Percentiles rank a stretch among this genome's conserved stretches.
These are phyloP conservation scores for Zasmidium cellare DNA, from an alignment of 2,329 filamentous ascomycete species.

Conservation along the genomic window DNA sequence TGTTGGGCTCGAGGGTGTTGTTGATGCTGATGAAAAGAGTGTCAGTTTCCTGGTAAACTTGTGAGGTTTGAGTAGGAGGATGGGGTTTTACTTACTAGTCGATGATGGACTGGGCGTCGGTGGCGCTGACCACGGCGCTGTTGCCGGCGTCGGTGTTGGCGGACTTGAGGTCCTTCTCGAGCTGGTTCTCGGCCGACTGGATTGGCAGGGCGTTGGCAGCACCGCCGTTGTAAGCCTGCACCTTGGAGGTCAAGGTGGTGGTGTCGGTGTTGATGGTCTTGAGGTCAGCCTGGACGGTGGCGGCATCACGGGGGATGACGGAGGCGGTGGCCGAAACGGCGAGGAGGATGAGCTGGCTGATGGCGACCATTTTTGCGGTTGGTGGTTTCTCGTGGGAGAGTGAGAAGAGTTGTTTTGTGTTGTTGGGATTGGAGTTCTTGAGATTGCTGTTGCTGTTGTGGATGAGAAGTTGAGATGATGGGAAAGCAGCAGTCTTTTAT, in stretches of 20 bases:
- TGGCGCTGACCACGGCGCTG: constrained; percentile 10
- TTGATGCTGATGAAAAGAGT: constrained; percentile 9
- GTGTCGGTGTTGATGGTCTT: constrained; percentile 20
- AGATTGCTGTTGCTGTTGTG: not conserved
- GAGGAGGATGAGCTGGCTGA: constrained; percentile 17
- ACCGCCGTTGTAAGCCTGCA: constrained; percentile 20
- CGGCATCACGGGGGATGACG: constrained; percentile 14
- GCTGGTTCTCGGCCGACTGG: constrained; percentile 13
- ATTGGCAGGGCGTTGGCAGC: constrained; percentile 16
- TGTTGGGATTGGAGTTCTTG: not conserved
- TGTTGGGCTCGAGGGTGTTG: constrained; percentile 23
- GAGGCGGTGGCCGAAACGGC: constrained; percentile 11
- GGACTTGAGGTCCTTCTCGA: constrained; percentile 21
- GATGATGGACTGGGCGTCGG: constrained; percentile 19
- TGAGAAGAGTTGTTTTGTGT: not conserved
- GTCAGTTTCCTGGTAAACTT: constrained; percentile 1
- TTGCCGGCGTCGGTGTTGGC: constrained; percentile 17
- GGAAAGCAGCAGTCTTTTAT: not conserved
- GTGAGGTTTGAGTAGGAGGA: too few relatives aligned
- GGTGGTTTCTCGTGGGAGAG: not conserved
- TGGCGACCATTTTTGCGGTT: constrained; percentile 13
- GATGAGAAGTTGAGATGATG: not conserved
- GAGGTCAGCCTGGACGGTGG: constrained; percentile 13
- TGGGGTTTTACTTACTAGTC: constrained; percentile 2
- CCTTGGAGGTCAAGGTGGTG: constrained; percentile 11